These are phyloP conservation scores for Trichoderma koningiopsis DNA, from an alignment of 2,329 filamentous ascomycete species.

Conservation along the genomic window DNA sequence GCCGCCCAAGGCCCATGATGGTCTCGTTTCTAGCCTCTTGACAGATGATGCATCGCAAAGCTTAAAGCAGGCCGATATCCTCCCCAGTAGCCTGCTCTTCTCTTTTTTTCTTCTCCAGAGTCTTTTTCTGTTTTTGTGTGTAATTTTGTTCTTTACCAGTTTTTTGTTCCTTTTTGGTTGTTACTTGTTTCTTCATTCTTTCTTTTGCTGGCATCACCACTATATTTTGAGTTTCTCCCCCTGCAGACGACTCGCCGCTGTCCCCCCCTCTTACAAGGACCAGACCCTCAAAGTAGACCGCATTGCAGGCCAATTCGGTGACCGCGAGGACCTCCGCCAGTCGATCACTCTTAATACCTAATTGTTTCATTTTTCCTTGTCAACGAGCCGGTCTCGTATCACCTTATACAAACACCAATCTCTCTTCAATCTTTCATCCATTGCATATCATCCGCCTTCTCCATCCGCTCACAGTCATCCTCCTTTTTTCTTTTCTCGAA, in stretches of 20 bases:
- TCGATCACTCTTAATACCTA: conserved; percentile 27
- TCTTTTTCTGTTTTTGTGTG: conserved; percentile 7
- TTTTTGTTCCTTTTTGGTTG: conserved; percentile 31
- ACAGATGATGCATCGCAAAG: conserved; percentile 32
- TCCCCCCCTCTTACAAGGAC: conserved; percentile 21
- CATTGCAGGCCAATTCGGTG: conserved; percentile 26
- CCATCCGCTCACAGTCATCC: background rate
- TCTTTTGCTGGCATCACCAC: conserved; percentile 15
- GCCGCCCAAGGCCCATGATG: conserved; percentile 37
- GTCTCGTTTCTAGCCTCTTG: conserved; percentile 30
- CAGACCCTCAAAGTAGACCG: conserved; percentile 26
- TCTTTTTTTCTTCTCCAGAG: conserved; percentile 30
- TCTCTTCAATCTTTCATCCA: conserved; percentile 8
- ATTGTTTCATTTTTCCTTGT: conserved; percentile 24
- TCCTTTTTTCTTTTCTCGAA: conserved; percentile 3
- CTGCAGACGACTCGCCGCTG: conserved; percentile 20
- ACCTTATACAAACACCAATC: conserved; percentile 22
- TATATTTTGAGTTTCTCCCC: conserved; percentile 18
- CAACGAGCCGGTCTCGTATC: conserved; percentile 26
- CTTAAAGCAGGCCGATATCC: conserved; percentile 39
- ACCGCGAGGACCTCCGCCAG: conserved; percentile 25
- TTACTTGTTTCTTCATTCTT: conserved; percentile 31
- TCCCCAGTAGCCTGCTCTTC: conserved; percentile 32
- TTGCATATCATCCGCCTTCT: conserved; percentile 4
- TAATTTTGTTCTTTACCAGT: conserved; percentile 26